Base-by-base conservation (phyloP, 2,329 filamentous ascomycete species). In the Clonostachys byssicola region DNA sequence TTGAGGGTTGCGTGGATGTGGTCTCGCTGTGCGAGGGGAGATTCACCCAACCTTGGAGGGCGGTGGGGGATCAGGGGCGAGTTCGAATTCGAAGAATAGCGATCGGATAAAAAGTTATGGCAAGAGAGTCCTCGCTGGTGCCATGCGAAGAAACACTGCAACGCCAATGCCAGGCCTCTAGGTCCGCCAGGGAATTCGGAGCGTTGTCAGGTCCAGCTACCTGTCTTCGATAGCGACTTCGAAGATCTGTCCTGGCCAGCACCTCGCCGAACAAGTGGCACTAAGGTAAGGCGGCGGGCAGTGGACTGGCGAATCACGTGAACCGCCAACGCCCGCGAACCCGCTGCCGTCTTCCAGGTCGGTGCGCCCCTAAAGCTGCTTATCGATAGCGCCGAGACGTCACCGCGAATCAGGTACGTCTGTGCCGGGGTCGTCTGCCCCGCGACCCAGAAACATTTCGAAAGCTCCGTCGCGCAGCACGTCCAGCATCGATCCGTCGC, bases 181-280 rank as follows among this genome's bases (percentile, higher is more conserved):
- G 36, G 18, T 20, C 34, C 40, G 46, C 41, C 46, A 40, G 35
- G 30, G 12, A 34, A 12, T 18, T 39, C 54, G 47, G 23, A 51
- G 52, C 49, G 54, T 60, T 55, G 49, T 59, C 49, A 52, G 45
- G 51, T 49, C 58, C 61, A 57, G 53, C 55, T 60, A 53, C 58
- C 51, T 52, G 38, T 44, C 56, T 51, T 54, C 58, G 54, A 62
- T 59, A 56, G 49, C 54, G 54, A 63, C 60, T 61, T 53, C 56
- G 59, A 60, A 63, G 55, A 65, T 67, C 63, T 66, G 64, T 66
- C 64, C 63, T 62, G 56, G 58, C 54, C 58, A 51, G 47, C 50
- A 54, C 50, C 41, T 56, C 54, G 57, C 63, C 57, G 65, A 65
- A 67, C 63, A 68, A 63, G 65, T 68, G 65, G 64, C 65, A 68